Base-by-base conservation (phyloP, 257 asterid genomes). In the Handroanthus guayacan region DNA sequence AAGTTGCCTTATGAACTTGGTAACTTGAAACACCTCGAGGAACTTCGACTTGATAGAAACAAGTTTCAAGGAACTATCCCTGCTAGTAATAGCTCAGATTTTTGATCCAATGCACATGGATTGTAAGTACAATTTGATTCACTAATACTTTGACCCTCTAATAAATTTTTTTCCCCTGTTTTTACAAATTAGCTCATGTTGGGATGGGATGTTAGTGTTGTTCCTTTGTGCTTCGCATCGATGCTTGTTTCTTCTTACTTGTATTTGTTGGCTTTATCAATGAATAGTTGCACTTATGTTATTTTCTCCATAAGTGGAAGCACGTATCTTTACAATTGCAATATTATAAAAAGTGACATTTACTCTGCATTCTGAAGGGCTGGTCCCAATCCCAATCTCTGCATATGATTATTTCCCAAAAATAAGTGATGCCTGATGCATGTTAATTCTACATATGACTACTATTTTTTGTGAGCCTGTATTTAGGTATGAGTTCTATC, bases 1-100 rank as follows among this genome's bases (percentile, higher is more conserved):
- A 87, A 75, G 68, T 79, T 95, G 84, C 96, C 98, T 62, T 66
- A 89, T 52, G 95, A 88, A 80, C 87, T 92, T 78, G 90, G 98
- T 64, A 87, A 81, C 41, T 86, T 95, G 85, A 88, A 84, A 61
- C 71, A 80, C 88, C 97, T 92, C 63, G 88, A 83, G 86, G 98
- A 90, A 71, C 91, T 92, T 79, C 91, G 90, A 66, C 87, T 95
- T 3, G 97, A 92, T 31, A 88, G 97, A 77, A 95, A 95, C 82
- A 88, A 77, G 85, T 87, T 95, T 75, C 67, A 74, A 64, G 99
- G 98, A 76, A 57, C 78, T 51, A 86, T 95, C 65, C 95, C 96
- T 41, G 90, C 90, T 63, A 80, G 77, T 66, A 88, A 88, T 72
- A 79, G 81, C 82, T 82, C 96, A 13, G 81, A 62, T 6, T 84